Base-by-base conservation (phyloP, 352 stramenopile genomes). In the Phytophthora aleatoria region DNA sequence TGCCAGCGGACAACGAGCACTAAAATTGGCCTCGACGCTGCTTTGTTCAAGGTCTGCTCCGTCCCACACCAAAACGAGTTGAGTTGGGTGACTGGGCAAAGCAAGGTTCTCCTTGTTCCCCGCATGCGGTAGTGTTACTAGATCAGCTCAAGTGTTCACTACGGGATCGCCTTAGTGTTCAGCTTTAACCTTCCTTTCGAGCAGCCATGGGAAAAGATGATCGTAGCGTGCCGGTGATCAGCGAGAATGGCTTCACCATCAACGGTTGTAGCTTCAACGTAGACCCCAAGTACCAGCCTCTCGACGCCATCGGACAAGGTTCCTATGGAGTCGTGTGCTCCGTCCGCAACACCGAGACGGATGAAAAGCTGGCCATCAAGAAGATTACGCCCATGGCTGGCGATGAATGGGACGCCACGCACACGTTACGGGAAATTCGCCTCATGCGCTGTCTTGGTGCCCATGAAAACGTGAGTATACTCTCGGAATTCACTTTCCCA, bases 271-370 rank as follows among this genome's bases (percentile, higher is more conserved):
- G 72, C 36, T 95, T 95, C 77, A 87, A 91, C 58, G 87, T 95
- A 11, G 80, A 87, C 45, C 16, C 77, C 38, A 95, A 91, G 79
- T 91, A 97, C 70, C 75, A 90, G 56, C 85, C 85, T 7, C 70
- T 93, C 12, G 81, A 97, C 53, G 87, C 86, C 28, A 94, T 98
- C 56, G 93, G 93, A 9, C 92, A 97, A 63, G 94, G 94, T n/a
- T 97, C 90, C 3, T 98, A 98, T 63, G 94, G 94, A 20, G 88
- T 98, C 50, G 93, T 98, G n/a, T 96, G 85, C 61, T 91, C 89
- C 1, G 92, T 96, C 1, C 69, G 79, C 43, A 95, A 97, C 76
- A 72, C 73, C 24, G 60, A 83, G 41, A 94, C 85, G 12, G 70
- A 89, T 49, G 79, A 92, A 55, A 92, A 95, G 45, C 76, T 97